A percentile compares a stretch with the other conserved stretches of the same genome.
phyloP scores from a whole-genome alignment of 305 asterid species.

The Solanum aculeatissimum region DNA sequence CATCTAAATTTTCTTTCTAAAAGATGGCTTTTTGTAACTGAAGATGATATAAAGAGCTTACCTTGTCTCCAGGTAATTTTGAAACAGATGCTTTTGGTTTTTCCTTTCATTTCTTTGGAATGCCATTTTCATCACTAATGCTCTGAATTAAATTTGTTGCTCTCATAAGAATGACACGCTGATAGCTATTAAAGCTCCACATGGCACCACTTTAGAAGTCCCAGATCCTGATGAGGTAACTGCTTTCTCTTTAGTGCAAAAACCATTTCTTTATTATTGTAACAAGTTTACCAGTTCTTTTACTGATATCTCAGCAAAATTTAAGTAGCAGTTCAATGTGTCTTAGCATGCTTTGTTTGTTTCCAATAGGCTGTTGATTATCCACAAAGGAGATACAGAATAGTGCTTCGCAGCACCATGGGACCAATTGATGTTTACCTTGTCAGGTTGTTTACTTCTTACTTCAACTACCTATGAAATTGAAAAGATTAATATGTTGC shows the following conservation, averaged over 20 bases:
- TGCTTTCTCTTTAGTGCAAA: background rate
- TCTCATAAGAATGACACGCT: constrained; percentile 65
- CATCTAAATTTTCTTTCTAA: background rate
- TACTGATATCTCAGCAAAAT: background rate
- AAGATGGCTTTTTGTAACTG: constrained; percentile 82
- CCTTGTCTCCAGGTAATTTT: constrained; percentile 71
- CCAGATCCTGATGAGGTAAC: constrained; percentile 92
- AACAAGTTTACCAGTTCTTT: background rate
- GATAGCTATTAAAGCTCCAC: constrained; percentile 94
- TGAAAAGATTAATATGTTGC: background rate
- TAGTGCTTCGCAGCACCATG: constrained; percentile 87
- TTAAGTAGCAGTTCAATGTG: background rate
- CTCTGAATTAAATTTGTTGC: background rate
- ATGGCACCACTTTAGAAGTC: constrained; percentile 86
- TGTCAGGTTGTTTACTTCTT: constrained; percentile 39
- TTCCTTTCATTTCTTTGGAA: background rate
- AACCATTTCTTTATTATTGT: background rate
- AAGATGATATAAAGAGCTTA: constrained; percentile 70
- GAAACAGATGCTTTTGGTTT: constrained; percentile 31
- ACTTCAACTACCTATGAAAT: background rate
- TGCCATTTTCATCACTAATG: background rate
- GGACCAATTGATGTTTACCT: constrained; percentile 93
- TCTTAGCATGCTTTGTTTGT: background rate
- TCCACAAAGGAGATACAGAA: constrained; percentile 84
- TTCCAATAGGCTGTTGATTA: constrained; percentile 65